phyloP scores from a whole-genome alignment of 176 grass and related monocot genomes.

The Triticum dicoccoides region DNA sequence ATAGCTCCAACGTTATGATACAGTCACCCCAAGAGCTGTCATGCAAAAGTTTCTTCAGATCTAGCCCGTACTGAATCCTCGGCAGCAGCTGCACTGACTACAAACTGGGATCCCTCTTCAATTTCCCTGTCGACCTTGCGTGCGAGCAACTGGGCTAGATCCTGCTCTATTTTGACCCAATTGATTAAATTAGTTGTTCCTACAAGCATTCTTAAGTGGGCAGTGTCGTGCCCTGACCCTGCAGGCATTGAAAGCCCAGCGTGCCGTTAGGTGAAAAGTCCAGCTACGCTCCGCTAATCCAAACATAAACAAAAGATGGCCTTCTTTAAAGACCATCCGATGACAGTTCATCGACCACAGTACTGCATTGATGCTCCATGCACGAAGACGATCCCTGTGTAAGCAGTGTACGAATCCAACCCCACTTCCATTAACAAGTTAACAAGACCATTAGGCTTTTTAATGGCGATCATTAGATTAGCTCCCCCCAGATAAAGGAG shows the following conservation, averaged over 20 bases:
- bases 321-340: not conserved
- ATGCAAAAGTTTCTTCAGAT: not conserved
- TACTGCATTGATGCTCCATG: not conserved
- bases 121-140: not conserved
- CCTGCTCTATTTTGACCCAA: not conserved
- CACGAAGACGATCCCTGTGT: not conserved
- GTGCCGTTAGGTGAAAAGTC: constrained; percentile 27
- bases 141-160: not conserved
- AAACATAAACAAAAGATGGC: constrained; percentile 6
- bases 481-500: not conserved
- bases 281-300: not conserved
- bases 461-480: not conserved
- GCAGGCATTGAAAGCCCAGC: constrained; percentile 31
- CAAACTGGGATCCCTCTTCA: not conserved
- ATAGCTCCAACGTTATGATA: not conserved
- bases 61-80: not conserved
- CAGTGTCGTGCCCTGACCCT: not conserved
- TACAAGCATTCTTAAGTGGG: not conserved
- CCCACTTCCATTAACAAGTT: constrained; percentile 17
- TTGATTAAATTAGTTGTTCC: not conserved
- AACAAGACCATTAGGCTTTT: not conserved
- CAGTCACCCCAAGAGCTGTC: not conserved
- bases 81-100: not conserved
- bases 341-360: constrained; percentile 1
- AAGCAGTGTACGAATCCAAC: not conserved